Base-by-base conservation (phyloP, 2,329 filamentous ascomycete species). In the Talaromyces sp. region DNA sequence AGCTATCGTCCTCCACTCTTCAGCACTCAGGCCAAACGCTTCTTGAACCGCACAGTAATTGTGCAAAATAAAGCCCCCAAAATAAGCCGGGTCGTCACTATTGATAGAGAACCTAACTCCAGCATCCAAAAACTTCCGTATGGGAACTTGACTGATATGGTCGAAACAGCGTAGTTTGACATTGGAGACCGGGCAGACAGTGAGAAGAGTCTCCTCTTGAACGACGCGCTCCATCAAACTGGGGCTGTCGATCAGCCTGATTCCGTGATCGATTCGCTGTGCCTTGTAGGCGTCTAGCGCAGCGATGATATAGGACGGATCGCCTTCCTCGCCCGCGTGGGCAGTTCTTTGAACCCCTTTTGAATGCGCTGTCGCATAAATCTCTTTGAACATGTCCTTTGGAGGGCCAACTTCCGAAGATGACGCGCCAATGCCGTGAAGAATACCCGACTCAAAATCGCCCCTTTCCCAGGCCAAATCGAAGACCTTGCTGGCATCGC, bases 31-130 rank as follows among this genome's bases (percentile, higher is more conserved):
- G 4, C 76, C 70, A 71, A 91, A 91, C 0, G 86, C 85, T 49
- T 90, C 86, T 72, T 93, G 89, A 31, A 93, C 87, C 1, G 86
- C 87, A 67, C 85, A 88, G 74, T 89, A 92, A 66, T 91, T 91
- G 67, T 89, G 87, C 56, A 89, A 76, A 58, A 92, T 84, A 72
- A 91, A 91, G 0, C 85, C 87, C 3, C 88, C 88, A 75, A 93
- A 92, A 69, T 90, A 90, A 11, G 86, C 87, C 62, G 88, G 88
- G 69, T 90, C 87, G 69, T 91, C 88, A 65, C 85, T 88, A 73
- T 91, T 91, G 71, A 91, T 84, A 59, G 84, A 88, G 72, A 91
- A 90, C 63, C 77, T 80, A 43, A 91, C 84, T 0, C 86, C 85
- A 6, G 77, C 77, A 46, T 89, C 82, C 21, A 91, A 73, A 65